Conservation (phyloP, 2,329 filamentous ascomycete species). For the Amesomyces nigricolor region DNA sequence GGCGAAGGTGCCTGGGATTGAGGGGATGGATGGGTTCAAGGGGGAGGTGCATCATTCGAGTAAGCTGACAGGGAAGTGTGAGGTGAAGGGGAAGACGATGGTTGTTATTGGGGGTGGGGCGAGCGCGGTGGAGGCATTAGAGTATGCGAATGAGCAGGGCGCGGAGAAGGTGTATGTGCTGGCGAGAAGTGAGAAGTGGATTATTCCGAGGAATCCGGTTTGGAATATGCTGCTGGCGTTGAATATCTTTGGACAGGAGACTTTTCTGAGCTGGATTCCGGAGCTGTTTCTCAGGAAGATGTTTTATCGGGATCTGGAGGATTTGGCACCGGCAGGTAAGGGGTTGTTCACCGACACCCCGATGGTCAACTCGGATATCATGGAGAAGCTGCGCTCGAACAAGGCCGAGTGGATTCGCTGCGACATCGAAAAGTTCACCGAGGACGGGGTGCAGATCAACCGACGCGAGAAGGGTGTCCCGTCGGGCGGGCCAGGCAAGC, state of each 20-base stretch:
- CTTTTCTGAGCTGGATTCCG: constrained; percentile 68
- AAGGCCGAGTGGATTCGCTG: constrained; percentile 75
- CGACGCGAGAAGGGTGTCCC: constrained; percentile 66
- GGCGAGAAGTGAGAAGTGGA: constrained; percentile 77
- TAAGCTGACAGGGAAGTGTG: constrained; percentile 54
- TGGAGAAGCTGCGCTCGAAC: constrained; percentile 66
- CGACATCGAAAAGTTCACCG: constrained; percentile 64
- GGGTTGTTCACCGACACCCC: constrained; percentile 80
- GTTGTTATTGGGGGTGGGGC: constrained; percentile 74
- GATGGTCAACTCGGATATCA: constrained; percentile 80
- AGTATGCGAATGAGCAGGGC: constrained; percentile 64
- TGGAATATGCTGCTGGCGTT: constrained; percentile 67
- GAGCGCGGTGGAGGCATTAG: constrained; percentile 74
- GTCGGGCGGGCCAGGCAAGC: constrained; percentile 65
- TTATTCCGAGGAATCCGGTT: constrained; percentile 73
- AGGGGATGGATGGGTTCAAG: constrained; percentile 65
- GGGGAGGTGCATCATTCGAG: constrained; percentile 72
- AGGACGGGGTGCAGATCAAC: constrained; percentile 64
- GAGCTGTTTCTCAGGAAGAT: constrained; percentile 68
- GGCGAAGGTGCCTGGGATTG: constrained; percentile 62
- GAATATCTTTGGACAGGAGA: constrained; percentile 77
- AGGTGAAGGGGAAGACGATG: constrained; percentile 66
- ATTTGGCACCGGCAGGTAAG: constrained; percentile 63
- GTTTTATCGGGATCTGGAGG: constrained; percentile 76
- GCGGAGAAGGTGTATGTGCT: constrained; percentile 67